Base-by-base conservation (phyloP, 2,329 filamentous ascomycete genomes). In the Epichloe festucae region DNA sequence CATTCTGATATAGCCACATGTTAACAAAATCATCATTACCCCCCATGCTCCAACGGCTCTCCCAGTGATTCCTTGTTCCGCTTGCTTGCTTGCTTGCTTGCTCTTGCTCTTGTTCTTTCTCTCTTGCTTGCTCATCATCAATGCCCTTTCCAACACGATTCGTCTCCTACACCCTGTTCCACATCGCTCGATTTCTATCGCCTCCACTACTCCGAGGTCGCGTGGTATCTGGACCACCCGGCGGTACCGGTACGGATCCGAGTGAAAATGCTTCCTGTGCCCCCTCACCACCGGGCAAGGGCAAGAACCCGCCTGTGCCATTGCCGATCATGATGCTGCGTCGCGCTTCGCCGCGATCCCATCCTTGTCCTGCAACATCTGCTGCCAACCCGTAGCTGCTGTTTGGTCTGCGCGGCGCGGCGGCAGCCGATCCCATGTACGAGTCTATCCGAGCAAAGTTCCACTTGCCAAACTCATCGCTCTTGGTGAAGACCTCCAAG, bases 401-500 rank as follows among this genome's bases (percentile, higher is more conserved):
- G 51, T 73, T 64, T 35, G 76, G 77, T 38, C 77, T 71, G 12
- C 60, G 59, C 36, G 55, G 56, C 51, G 46, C 59, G 52, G 48
- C 62, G 55, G 56, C 61, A 53, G 43, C 57, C 52, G 53, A 59
- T 39, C n/a, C 46, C 57, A 56, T 57, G 46, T 65, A 53, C 53
- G 63, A 67, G 59, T 62, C 63, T 52, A 81, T 70, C 51, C 73
- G 72, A 46, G 76, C 71, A 61, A 78, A 79, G 51, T 76, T 78
- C 78, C 78, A 82, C 58, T 77, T 73, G 41, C 78, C 66, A 54
- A 76, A 73, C 57, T 81, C 76, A 49, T 79, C 74, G 55, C 74
- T 73, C 64, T 81, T 81, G 52, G 76, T 79, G 55, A 79, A 82
- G 21, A 82, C 73, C 56, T 81, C 78, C 34, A 82, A 73, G 6